These are phyloP conservation scores for Tolypocladium endophyticum DNA, from an alignment of 2,329 filamentous ascomycete species.

Conservation along the genomic window DNA sequence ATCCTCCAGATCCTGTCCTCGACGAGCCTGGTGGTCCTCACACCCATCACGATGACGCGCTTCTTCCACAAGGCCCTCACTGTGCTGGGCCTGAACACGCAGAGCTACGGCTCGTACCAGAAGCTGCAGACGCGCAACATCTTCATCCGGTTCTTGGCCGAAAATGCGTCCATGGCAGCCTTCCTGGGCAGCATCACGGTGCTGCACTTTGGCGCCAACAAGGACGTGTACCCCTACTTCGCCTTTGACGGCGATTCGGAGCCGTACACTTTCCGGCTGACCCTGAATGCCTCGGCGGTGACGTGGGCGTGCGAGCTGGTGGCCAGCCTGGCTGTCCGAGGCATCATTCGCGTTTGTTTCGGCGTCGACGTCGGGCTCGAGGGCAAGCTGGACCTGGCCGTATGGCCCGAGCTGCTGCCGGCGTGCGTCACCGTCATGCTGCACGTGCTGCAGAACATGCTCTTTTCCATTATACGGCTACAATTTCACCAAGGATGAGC, in stretches of 20 bases:
- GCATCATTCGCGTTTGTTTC: conserved; percentile 47
- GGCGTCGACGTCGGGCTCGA: conserved; percentile 53
- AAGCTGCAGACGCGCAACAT: conserved; percentile 57
- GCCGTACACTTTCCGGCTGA: conserved; percentile 51
- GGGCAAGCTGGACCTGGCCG: conserved; percentile 52
- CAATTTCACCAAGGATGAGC: conserved; percentile 32
- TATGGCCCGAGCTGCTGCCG: conserved; percentile 58
- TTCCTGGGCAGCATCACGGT: conserved; percentile 57
- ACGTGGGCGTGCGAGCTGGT: conserved; percentile 59
- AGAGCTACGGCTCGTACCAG: conserved; percentile 53
- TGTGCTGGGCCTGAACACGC: conserved; percentile 43
- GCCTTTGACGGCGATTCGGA: conserved; percentile 42
- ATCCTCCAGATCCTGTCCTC: conserved; percentile 55
- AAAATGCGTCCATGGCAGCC: conserved; percentile 58
- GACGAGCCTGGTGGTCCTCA: conserved; percentile 50
- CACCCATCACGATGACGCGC: conserved; percentile 52
- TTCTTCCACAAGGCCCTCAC: conserved; percentile 45
- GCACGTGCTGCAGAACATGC: conserved; percentile 62
- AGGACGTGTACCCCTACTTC: conserved; percentile 60
- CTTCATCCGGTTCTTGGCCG: conserved; percentile 56
- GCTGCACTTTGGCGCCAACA: conserved; percentile 56
- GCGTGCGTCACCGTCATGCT: conserved; percentile 56
- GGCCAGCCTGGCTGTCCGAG: conserved; percentile 48
- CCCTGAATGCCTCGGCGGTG: conserved; percentile 50
- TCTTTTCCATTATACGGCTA: conserved; percentile 58